A percentile compares a stretch with the other conserved stretches of the same genome.
These are phyloP conservation scores for Ramularia collo-cygni DNA, from an alignment of 2,329 filamentous ascomycete genomes.

Conservation along the genomic window DNA sequence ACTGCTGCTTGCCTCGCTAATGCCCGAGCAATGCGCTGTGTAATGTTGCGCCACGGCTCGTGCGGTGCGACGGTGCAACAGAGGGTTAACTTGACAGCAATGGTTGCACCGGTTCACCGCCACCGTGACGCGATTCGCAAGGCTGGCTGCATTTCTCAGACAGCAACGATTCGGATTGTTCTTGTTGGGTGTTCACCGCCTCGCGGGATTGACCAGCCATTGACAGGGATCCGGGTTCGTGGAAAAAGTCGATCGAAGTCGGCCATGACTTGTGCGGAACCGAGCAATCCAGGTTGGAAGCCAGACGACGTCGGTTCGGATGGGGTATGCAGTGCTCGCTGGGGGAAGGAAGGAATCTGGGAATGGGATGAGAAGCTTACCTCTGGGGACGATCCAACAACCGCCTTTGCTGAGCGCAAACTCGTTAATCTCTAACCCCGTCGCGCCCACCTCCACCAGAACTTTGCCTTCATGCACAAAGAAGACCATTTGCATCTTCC, in stretches of 20 bases:
- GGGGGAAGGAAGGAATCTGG: conserved; percentile 10
- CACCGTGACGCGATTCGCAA: conserved; percentile 6
- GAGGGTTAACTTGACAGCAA: conserved; percentile 18
- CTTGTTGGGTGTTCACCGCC: conserved; percentile 21
- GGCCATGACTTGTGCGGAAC: conserved; percentile 6
- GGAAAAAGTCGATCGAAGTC: not conserved
- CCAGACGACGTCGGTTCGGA: conserved; percentile 13
- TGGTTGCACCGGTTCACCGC: conserved; percentile 16
- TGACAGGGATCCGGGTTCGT: not conserved
- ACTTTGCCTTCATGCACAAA: conserved; percentile 83
- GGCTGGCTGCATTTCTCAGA: conserved; percentile 16
- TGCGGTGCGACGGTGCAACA: conserved; percentile 15
- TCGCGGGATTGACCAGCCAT: conserved; percentile 6
- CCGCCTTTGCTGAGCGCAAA: conserved; percentile 85
- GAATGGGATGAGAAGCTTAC: conserved; percentile 47
- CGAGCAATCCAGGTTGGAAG: conserved; percentile 10
- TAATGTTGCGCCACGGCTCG: conserved; percentile 18
- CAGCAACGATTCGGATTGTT: conserved; percentile 11
- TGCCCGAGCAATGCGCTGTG: conserved; percentile 9
- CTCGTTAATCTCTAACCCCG: conserved; percentile 48
- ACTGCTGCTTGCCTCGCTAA: conserved; percentile 8
- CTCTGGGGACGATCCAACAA: conserved; percentile 90
- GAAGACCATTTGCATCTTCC: conserved; percentile 96
- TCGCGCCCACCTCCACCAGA: conserved; percentile 59
- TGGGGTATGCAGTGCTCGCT: conserved; percentile 6